A percentile compares a stretch with the other conserved stretches of the same genome.
phyloP scores from a whole-genome alignment of 495 filamentous ascomycete genomes.

The Clavariopsis aquatica region DNA sequence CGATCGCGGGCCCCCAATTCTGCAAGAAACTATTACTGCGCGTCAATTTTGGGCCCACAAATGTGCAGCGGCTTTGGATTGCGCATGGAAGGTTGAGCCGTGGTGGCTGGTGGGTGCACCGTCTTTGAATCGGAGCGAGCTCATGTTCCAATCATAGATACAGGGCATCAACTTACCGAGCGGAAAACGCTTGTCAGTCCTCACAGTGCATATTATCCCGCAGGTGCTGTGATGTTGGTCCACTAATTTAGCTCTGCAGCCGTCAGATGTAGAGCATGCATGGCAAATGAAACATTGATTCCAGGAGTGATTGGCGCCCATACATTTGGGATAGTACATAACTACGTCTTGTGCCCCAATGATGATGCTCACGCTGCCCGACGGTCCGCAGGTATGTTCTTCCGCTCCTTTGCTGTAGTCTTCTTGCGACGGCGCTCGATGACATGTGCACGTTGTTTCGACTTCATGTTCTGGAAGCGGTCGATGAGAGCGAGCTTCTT shows the following conservation, averaged over 20 bases:
- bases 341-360: not conserved
- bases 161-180: not conserved
- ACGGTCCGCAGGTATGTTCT: constrained; percentile 69
- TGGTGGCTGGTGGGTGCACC: not conserved
- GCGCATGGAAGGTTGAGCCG: constrained; percentile 11
- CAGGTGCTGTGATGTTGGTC: not conserved
- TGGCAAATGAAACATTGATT: not conserved
- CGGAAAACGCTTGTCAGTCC: not conserved
- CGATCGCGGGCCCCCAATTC: constrained; percentile 24
- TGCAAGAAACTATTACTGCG: not conserved
- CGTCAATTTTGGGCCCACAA: not conserved
- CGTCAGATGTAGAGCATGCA: not conserved
- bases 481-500: constrained; percentile 81
- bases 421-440: constrained; percentile 86
- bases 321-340: not conserved
- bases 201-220: not conserved
- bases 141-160: too few relatives aligned
- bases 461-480: constrained; percentile 76
- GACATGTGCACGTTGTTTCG: constrained; percentile 73
- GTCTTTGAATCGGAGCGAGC: not conserved
- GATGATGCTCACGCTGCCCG: constrained; percentile 12
- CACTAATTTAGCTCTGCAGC: not conserved
- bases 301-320: too few relatives aligned
- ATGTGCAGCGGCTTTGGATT: not conserved
- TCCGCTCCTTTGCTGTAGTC: constrained; percentile 75